A percentile compares a stretch with the other conserved stretches of the same genome.
phyloP scores from a whole-genome alignment of 768 basidiomycete genomes.

The Collybia sp. region DNA sequence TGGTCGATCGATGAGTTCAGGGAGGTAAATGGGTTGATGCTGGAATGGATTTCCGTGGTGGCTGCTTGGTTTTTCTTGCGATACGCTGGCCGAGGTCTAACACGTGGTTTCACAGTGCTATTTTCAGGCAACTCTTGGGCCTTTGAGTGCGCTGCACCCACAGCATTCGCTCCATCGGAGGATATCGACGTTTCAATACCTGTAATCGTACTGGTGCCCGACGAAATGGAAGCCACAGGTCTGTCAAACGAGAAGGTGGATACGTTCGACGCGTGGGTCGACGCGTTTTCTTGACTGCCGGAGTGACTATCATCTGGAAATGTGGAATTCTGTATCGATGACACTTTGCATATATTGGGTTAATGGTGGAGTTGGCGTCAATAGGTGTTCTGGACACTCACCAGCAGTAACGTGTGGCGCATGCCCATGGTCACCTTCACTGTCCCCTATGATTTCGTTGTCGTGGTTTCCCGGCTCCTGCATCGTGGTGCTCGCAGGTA shows the following conservation, averaged over 20 bases:
- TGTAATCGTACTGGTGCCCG: not conserved
- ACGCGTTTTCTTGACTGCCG: not conserved
- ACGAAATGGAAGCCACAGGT: not conserved
- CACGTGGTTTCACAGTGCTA: conserved; percentile 20
- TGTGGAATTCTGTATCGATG: not conserved
- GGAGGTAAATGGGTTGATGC: not conserved
- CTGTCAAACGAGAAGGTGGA: not conserved
- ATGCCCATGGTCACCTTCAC: conserved; percentile 30
- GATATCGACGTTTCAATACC: not conserved
- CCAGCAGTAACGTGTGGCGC: conserved; percentile 2
- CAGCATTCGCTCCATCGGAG: not conserved
- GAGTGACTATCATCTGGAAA: not conserved
- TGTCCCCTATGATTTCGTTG: conserved; percentile 47
- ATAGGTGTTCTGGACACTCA: not conserved
- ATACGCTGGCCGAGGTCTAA: conserved; percentile 22
- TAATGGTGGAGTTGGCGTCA: not conserved
- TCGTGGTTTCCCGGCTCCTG: conserved; percentile 9
- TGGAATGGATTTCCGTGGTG: conserved; percentile 2
- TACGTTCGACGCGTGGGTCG: not conserved
- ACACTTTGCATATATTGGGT: not conserved
- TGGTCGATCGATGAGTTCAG: not conserved
- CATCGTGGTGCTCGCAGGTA: too few species aligned
- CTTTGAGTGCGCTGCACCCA: conserved; percentile 1
- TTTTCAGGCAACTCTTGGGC: not conserved
- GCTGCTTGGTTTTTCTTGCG: conserved; percentile 4